Evolutionary conservation across 1,139 yeast species (phyloP).

Genomic region (Nakaseomyces bracarensis): DNA sequence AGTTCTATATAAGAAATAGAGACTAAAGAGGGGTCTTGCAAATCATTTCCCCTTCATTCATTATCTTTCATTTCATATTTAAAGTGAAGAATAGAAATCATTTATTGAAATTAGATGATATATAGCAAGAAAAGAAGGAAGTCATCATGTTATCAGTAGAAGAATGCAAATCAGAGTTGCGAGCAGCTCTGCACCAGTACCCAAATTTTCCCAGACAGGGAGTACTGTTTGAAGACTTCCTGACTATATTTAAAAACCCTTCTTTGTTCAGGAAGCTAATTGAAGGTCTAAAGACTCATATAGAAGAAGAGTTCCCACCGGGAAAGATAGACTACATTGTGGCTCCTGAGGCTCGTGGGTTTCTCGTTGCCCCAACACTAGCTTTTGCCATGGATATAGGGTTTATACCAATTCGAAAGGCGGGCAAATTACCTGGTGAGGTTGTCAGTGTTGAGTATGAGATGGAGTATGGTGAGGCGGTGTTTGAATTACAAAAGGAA

Average conservation of each 20-base stretch:
- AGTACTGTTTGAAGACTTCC: conserved; percentile 82
- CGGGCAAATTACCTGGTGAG: conserved; percentile 85
- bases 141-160: conserved; percentile 26
- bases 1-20: too few species aligned
- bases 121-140: conserved; percentile 3
- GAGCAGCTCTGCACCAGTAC: conserved; percentile 64
- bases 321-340: conserved; percentile 73
- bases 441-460: conserved; percentile 56
- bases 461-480: conserved; percentile 84
- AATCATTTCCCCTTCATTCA: too few species aligned
- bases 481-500: conserved; percentile 73
- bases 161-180: conserved; percentile 50
- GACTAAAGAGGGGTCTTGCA: too few species aligned
- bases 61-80: too few species aligned
- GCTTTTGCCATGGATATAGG: conserved; percentile 82
- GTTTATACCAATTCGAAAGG: conserved; percentile 84
- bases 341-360: conserved; percentile 91
- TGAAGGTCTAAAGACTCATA: conserved; percentile 63
- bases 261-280: conserved; percentile 64
- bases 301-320: conserved; percentile 42
- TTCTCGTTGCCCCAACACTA: conserved; percentile 83
- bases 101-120: not conserved
- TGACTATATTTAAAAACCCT: conserved; percentile 82
- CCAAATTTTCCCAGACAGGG: conserved; percentile 93
- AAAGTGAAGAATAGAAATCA: too few species aligned